Evolutionary conservation across 176 grass and related monocot species (phyloP), one percentile per base, ranked within the genome.

Genomic region (Triticum urartu): DNA sequence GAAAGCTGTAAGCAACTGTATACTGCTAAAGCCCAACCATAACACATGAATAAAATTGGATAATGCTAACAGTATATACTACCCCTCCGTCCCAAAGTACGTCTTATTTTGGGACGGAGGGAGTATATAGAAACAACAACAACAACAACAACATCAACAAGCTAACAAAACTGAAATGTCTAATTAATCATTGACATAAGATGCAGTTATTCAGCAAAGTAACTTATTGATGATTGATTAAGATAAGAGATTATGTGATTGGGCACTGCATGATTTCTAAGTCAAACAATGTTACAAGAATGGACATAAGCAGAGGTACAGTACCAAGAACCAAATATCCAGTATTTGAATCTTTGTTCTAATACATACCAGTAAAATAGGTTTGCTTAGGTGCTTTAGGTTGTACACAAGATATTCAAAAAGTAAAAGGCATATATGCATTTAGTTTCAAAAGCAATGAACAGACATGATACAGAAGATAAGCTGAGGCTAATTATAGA

Each of bases 381-480:
- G 7, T 58, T 39, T 25, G 11, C 43, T 82, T 75, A 75, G 17
- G 36, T 47, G 38, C 11, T 20, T 58, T 58, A 54, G 15, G 26
- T 74, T 32, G 56, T 11, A 48, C 32, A 65, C 8, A 40, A n/a
- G 11, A 47, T 73, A 74, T 43, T 83, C 38, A 11, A 61, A 59
- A 39, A 47, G 9, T 80, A 63, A 17, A 78, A 79, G 34, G 15
- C 6, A 33, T 0, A 3, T 39, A 10, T 20, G 3, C 30, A 61
- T 88, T 81, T 85, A 7, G 24, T 77, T 77, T 59, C 54, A 81
- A 90, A 78, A 73, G 25, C 14, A 80, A 66, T 64, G 36, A 24
- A 28, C 32, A 38, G 80, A 56, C 26, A 52, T 28, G 30, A 11
- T 7, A 34, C 13, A 81, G 11, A 75, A 81, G 5, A 40, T 54